These are phyloP conservation scores for Setaria italica DNA, from an alignment of 202 grass and related monocot genomes.

Conservation along the genomic window DNA sequence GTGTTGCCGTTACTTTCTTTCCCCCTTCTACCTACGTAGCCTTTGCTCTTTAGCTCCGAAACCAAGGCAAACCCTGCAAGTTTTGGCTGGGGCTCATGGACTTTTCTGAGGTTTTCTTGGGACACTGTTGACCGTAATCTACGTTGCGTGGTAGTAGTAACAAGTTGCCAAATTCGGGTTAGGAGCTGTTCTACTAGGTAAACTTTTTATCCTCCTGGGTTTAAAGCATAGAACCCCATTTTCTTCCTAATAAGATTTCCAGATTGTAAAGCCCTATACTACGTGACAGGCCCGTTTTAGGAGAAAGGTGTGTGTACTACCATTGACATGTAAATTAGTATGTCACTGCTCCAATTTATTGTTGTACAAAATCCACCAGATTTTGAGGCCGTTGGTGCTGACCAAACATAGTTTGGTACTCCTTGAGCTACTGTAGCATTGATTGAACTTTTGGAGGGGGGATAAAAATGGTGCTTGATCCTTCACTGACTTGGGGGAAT, in stretches of 20 bases:
- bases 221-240: background rate
- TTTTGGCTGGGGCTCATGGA: background rate
- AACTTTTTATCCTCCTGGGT: background rate
- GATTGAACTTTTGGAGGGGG: background rate
- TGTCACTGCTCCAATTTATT: background rate
- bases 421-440: background rate
- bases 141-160: too few species aligned
- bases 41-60: conserved; percentile 61
- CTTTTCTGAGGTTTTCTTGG: background rate
- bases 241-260: background rate
- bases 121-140: background rate
- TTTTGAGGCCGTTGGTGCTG: background rate
- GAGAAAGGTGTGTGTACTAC: background rate
- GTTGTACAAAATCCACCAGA: background rate
- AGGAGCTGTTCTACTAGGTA: too few species aligned
- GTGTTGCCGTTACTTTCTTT: conserved; percentile 36
- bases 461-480: too few species aligned
- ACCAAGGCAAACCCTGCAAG: conserved; percentile 40
- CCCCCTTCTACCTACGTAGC: conserved; percentile 36
- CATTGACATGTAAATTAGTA: background rate
- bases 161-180: background rate
- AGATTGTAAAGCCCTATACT: background rate
- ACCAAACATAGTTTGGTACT: background rate
- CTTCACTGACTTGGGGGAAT: background rate
- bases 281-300: background rate